Conservation (phyloP, 768 basidiomycete genomes). For the Auriscalpium microsporum region DNA sequence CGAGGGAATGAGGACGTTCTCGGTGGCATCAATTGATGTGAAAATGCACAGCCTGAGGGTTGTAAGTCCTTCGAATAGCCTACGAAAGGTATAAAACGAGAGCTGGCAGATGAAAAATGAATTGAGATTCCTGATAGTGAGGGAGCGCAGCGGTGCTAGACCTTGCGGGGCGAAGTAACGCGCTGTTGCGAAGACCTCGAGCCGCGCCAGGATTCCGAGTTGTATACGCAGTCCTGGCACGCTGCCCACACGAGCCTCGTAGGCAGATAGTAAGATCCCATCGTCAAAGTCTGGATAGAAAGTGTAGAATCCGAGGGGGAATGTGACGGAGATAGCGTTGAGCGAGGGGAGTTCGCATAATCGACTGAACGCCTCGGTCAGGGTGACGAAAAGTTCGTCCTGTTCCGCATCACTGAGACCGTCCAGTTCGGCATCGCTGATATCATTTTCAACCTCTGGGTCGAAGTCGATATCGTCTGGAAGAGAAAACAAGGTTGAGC, state of each 20-base stretch:
- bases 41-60: neutral
- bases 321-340: neutral
- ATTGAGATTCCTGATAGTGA: neutral
- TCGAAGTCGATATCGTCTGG: no score
- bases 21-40: neutral
- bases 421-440: no score
- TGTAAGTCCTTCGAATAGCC: neutral
- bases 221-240: neutral
- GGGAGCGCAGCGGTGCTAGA: neutral
- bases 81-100: neutral
- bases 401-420: no score
- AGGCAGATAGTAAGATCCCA: neutral
- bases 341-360: no score
- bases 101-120: neutral
- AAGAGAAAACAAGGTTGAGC: no score
- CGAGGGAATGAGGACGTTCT: neutral
- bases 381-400: no score
- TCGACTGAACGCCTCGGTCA: no score
- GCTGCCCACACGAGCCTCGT: neutral
- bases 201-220: neutral
- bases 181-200: neutral
- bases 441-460: no score
- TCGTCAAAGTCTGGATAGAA: neutral
- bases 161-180: neutral
- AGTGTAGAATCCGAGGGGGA: neutral